Evolutionary conservation across 257 asterid species (phyloP).

Genomic region (Cordia subcordata): DNA sequence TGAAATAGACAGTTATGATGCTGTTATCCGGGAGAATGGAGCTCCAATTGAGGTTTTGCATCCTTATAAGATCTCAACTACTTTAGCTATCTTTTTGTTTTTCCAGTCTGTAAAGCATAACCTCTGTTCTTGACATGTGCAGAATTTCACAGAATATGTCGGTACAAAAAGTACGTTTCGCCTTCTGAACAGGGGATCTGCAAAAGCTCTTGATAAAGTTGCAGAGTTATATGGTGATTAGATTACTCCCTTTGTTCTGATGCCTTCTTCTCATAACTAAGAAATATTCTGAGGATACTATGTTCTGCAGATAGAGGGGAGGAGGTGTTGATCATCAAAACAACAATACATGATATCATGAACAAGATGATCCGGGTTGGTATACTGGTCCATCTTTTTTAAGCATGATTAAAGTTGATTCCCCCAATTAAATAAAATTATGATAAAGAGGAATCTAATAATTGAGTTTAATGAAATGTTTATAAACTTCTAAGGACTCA

Average conservation of each 20-base stretch:
- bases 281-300: slow-evolving; percentile 21
- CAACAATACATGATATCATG: slow-evolving; percentile 96
- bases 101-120: slow-evolving; percentile 12
- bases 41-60: slow-evolving; percentile 86
- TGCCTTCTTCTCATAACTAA: slow-evolving; percentile 12
- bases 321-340: slow-evolving; percentile 87
- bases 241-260: slow-evolving; percentile 18
- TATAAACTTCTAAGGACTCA: no score
- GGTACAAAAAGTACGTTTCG: slow-evolving; percentile 95
- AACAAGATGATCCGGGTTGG: slow-evolving; percentile 92
- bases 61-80: neutral
- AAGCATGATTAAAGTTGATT: neutral
- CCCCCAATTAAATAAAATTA: no score
- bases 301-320: slow-evolving; percentile 68
- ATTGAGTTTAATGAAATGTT: no score
- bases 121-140: slow-evolving; percentile 23
- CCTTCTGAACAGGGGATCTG: slow-evolving; percentile 97
- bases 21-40: slow-evolving; percentile 88
- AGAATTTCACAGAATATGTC: slow-evolving; percentile 83
- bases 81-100: slow-evolving; percentile 6
- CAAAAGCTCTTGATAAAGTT: slow-evolving; percentile 98
- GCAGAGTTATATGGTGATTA: slow-evolving; percentile 88
- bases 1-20: slow-evolving; percentile 85
- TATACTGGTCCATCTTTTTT: slow-evolving; percentile 5
- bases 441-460: no score